Percentiles rank a stretch among this genome's conserved stretches.
phyloP scores from a whole-genome alignment of 768 basidiomycete species.

The Coprinopsis cinerea region DNA sequence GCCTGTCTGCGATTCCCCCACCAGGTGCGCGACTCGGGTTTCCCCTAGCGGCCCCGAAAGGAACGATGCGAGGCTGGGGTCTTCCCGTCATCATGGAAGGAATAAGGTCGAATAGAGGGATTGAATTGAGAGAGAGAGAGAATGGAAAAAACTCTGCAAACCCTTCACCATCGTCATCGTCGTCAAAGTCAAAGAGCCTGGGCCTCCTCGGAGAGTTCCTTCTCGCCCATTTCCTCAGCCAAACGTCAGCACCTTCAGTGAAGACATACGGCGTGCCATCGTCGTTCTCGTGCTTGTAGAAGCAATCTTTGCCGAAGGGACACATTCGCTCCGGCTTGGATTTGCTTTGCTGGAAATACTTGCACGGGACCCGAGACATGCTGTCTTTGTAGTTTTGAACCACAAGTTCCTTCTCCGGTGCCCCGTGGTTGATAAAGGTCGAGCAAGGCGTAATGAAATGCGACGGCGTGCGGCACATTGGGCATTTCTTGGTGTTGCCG shows the following conservation, averaged over 20 bases:
- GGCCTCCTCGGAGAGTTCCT: slow-evolving; percentile 13
- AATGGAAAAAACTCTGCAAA: background rate
- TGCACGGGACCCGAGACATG: slow-evolving; percentile 67
- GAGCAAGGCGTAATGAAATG: slow-evolving; percentile 71
- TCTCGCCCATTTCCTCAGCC: slow-evolving; percentile 39
- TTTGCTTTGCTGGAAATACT: slow-evolving; percentile 57
- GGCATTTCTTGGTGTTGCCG: slow-evolving; percentile 68
- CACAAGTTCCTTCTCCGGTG: slow-evolving; percentile 44
- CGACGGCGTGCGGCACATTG: slow-evolving; percentile 65
- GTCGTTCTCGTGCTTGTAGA: slow-evolving; percentile 64
- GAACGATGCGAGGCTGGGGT: background rate
- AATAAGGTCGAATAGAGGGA: slow-evolving; percentile 3
- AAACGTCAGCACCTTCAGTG: slow-evolving; percentile 44
- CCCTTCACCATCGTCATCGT: slow-evolving; percentile 1
- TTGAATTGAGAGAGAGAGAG: background rate
- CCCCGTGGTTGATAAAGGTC: slow-evolving; percentile 52
- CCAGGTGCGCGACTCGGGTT: background rate
- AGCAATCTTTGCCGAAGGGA: slow-evolving; percentile 78
- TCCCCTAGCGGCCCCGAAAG: background rate
- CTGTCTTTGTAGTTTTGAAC: slow-evolving; percentile 63
- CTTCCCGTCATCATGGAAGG: background rate
- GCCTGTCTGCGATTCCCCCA: background rate
- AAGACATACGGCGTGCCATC: slow-evolving; percentile 63
- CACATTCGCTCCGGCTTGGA: slow-evolving; percentile 46
- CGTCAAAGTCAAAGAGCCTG: background rate